phyloP scores from a whole-genome alignment of 2,329 filamentous ascomycete genomes.

The Exutisphaerella laricina region DNA sequence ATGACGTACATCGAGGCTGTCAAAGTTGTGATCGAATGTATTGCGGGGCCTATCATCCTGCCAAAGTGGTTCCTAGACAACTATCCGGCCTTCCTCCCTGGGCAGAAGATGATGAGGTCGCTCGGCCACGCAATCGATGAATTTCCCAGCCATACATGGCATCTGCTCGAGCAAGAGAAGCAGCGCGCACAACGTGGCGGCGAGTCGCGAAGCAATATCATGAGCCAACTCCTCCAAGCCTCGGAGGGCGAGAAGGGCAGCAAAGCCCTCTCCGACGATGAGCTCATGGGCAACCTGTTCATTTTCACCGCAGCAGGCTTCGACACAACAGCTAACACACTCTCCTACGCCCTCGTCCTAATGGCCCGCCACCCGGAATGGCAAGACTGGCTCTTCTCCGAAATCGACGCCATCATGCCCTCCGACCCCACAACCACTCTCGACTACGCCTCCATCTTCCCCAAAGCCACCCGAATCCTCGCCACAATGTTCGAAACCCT shows the following conservation, averaged over 20 bases:
- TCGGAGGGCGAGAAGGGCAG: constrained; percentile 14
- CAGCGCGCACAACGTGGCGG: constrained; percentile 11
- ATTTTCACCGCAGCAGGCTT: constrained; percentile 45
- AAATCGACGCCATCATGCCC: constrained; percentile 39
- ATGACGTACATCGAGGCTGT: constrained; percentile 31
- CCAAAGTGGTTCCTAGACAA: constrained; percentile 23
- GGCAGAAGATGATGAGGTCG: constrained; percentile 12
- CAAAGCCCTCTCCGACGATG: constrained; percentile 33
- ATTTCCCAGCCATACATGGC: constrained; percentile 23
- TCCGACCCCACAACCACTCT: constrained; percentile 19
- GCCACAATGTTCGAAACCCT: constrained; percentile 49
- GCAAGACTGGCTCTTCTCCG: constrained; percentile 50
- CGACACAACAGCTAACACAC: constrained; percentile 47
- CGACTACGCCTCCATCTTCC: constrained; percentile 43
- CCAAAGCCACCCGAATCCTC: constrained; percentile 40
- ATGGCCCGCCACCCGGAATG: constrained; percentile 44
- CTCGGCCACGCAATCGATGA: constrained; percentile 24
- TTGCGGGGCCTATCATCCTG: constrained; percentile 25
- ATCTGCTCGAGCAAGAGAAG: constrained; percentile 23
- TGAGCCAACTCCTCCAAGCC: constrained; percentile 27
- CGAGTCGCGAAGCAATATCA: constrained; percentile 25
- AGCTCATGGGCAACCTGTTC: constrained; percentile 44
- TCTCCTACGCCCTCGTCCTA: constrained; percentile 46
- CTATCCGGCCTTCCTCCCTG: constrained; percentile 25
- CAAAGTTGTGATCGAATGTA: constrained; percentile 21